Percentiles rank a stretch among this genome's conserved stretches.
These are phyloP conservation scores for Penicillium thymicola DNA, from an alignment of 2,329 filamentous ascomycete genomes.

Conservation along the genomic window DNA sequence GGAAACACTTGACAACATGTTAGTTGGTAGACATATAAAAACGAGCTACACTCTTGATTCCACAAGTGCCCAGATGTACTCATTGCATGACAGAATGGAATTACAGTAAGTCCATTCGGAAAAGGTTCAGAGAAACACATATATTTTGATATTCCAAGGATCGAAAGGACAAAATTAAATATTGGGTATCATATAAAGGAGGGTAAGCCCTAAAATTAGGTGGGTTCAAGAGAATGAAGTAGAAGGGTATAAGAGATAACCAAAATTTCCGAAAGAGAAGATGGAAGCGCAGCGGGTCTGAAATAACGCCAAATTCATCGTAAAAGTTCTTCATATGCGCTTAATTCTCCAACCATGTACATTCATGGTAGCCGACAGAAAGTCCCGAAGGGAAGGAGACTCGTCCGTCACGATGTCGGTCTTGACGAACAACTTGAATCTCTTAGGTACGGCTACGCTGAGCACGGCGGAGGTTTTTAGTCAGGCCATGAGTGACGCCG, in stretches of 20 bases:
- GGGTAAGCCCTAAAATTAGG: not conserved
- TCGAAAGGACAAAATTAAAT: not conserved
- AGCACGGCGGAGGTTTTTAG: not conserved
- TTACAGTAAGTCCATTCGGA: rapidly evolving
- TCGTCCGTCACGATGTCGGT: rapidly evolving
- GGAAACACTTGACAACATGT: too few species aligned
- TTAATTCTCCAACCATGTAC: not conserved
- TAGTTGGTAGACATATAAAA: not conserved
- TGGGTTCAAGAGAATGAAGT: not conserved
- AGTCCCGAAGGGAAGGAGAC: not conserved
- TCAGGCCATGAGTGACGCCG: not conserved
- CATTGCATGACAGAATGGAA: not conserved
- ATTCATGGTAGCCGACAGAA: not conserved
- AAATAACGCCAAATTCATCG: not conserved
- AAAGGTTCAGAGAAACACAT: rapidly evolving
- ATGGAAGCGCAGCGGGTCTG: not conserved
- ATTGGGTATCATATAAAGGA: constrained; percentile 4
- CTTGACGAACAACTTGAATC: too few species aligned
- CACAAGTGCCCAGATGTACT: not conserved
- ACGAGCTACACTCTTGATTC: not conserved
- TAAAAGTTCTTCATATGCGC: not conserved
- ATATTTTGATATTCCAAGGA: not conserved
- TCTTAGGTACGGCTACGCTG: not conserved
- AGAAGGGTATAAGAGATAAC: not conserved
- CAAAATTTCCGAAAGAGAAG: not conserved